Evolutionary conservation across 805 yeast genomes (phyloP), one percentile per base, ranked within the genome.

Genomic region (Candida nanaspora): DNA sequence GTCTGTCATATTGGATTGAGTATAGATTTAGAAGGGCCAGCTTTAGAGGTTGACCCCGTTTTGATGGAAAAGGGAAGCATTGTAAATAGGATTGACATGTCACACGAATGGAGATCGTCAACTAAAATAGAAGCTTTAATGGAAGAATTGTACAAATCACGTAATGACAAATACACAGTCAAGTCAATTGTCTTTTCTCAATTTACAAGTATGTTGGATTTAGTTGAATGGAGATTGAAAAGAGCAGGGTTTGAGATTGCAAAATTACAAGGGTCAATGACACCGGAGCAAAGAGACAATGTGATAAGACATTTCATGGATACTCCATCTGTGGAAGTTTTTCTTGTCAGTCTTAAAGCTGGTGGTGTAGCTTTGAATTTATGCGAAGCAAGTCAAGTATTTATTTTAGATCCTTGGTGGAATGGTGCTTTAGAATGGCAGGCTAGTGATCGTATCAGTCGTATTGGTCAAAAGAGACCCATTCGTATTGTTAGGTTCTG

Each of bases 341-440:
- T 93, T 56, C 63, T 93, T 47, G 98, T 93, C 8, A 87, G 96
- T 28, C 72, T 93, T 52, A 93, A 93, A 57, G 99, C 99, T 0
- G 99, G 99, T 50, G 99, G 99, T 65, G 98, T 93, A 33, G 98
- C 98, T 0, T 70, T 93, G 49, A 93, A 93, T 58, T 69, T 93
- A 48, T 91, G 96, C 55, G 99, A 94, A 55, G 98, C 98, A 0
- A 88, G 94, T 2, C 98, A 91, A 55, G 98, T 93, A 36, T 93
- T 93, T 51, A 72, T 93, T 35, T 70, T 93, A 69, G 99, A 93
- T 54, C 98, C 98, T 28, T 93, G 98, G 98, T 93, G 98, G 98
- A 94, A 93, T 58, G 98, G 98, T 1, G 84, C 95, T 50, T 93
- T 91, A 7, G 98, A 93, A 60, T 93, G 97, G 88, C 99, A 93